Evolutionary conservation across 495 filamentous ascomycete genomes (phyloP).

Genomic region (Trichoderma erinaceum): DNA sequence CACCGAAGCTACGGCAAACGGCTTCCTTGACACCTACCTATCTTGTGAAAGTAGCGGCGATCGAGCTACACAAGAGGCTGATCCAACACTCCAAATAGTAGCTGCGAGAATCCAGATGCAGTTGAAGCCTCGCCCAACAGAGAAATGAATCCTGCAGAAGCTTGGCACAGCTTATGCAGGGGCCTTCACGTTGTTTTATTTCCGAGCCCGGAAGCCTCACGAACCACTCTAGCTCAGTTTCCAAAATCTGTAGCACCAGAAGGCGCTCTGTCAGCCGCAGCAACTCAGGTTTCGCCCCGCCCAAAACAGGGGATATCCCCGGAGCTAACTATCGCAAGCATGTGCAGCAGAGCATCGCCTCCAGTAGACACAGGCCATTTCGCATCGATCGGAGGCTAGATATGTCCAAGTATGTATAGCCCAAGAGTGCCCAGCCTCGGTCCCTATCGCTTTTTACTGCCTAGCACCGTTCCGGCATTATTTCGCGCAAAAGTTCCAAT

Average conservation of each 20-base stretch:
- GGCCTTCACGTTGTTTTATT: background rate
- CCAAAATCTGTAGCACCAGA: background rate
- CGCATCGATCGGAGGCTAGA: background rate
- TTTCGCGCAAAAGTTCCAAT: conserved; percentile 3
- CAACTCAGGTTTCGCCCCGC: background rate
- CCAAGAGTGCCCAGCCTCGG: background rate
- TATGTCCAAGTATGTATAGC: background rate
- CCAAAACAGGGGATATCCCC: background rate
- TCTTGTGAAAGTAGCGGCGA: too few relatives aligned
- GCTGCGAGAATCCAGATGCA: background rate
- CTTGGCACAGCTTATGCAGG: background rate
- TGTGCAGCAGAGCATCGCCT: background rate
- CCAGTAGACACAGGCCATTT: background rate
- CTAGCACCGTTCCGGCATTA: background rate
- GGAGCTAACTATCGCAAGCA: background rate
- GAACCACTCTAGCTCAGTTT: background rate
- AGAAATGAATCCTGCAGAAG: background rate
- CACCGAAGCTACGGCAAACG: too few relatives aligned
- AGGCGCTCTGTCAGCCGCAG: background rate
- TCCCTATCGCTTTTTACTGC: background rate
- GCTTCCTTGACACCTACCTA: too few relatives aligned
- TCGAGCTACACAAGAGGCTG: background rate
- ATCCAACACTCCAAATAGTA: background rate
- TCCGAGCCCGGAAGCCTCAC: background rate
- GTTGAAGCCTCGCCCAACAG: background rate